These are phyloP conservation scores for Halophytophthora polymorphica DNA, from an alignment of 352 stramenopile species.

Conservation along the genomic window DNA sequence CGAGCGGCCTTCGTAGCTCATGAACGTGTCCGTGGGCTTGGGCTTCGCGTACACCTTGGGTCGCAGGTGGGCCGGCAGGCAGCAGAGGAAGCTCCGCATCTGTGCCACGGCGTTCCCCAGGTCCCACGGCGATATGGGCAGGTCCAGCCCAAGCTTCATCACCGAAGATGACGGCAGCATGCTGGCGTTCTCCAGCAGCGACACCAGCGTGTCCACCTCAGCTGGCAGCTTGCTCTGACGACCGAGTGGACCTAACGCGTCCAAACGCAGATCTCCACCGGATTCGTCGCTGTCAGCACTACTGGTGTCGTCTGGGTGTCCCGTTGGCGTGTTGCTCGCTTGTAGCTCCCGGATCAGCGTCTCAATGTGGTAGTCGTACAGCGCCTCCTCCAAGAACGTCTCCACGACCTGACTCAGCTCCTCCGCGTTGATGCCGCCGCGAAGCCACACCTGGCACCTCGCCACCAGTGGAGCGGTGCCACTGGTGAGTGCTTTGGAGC, in stretches of 20 bases:
- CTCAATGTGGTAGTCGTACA: slow-evolving; percentile 83
- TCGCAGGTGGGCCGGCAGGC: slow-evolving; percentile 50
- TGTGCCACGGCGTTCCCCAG: slow-evolving; percentile 52
- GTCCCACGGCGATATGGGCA: slow-evolving; percentile 63
- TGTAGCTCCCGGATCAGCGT: slow-evolving; percentile 35
- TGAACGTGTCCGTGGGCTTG: slow-evolving; percentile 21
- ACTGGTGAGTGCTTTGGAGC: background rate
- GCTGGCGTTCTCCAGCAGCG: slow-evolving; percentile 50
- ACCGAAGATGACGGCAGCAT: slow-evolving; percentile 52
- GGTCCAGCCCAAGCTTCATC: slow-evolving; percentile 38
- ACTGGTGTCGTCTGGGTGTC: background rate
- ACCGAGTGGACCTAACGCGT: slow-evolving; percentile 5
- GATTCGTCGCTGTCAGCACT: background rate
- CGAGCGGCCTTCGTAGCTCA: slow-evolving; percentile 10
- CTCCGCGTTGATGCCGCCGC: slow-evolving; percentile 51
- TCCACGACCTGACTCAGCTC: slow-evolving; percentile 67
- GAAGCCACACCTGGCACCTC: slow-evolving; percentile 72
- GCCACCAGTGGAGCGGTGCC: slow-evolving; percentile 19
- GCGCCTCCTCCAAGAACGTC: slow-evolving; percentile 64
- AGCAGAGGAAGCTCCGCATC: slow-evolving; percentile 47
- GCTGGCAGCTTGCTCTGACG: slow-evolving; percentile 13
- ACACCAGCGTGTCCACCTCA: slow-evolving; percentile 35
- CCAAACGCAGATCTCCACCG: slow-evolving; percentile 4
- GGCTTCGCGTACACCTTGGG: slow-evolving; percentile 46
- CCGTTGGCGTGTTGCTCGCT: background rate